Evolutionary conservation across 495 filamentous ascomycete genomes (phyloP).

Genomic region (Xylaria palmicola): DNA sequence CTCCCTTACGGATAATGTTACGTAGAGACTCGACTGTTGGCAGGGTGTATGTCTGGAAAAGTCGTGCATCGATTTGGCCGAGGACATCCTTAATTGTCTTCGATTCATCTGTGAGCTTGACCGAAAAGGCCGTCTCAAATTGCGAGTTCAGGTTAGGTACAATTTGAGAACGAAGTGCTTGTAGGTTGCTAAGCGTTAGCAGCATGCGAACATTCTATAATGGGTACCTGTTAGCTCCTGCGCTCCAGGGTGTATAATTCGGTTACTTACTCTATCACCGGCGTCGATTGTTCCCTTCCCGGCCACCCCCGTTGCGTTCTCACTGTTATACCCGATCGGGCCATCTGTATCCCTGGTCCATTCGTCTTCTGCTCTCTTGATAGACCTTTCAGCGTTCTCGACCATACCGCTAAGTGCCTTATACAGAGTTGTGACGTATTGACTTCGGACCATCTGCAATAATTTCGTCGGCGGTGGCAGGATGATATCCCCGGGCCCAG

Average conservation of each 20-base stretch:
- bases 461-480: conserved; percentile 79
- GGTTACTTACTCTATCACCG: conserved; percentile 62
- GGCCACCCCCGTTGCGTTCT: conserved; percentile 28
- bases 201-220: conserved; percentile 86
- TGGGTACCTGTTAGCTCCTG: conserved; percentile 17
- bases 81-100: conserved; percentile 89
- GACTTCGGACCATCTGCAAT: conserved; percentile 76
- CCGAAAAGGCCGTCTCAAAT: conserved; percentile 86
- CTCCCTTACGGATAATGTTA: conserved; percentile 65
- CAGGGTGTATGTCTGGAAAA: conserved; percentile 87
- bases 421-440: conserved; percentile 89
- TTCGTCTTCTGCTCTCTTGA: conserved; percentile 58
- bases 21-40: conserved; percentile 64
- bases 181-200: conserved; percentile 86
- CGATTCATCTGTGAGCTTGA: conserved; percentile 86
- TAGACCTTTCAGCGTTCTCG: conserved; percentile 80
- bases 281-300: conserved; percentile 62
- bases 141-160: conserved; percentile 80
- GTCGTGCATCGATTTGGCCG: conserved; percentile 78
- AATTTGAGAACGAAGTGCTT: conserved; percentile 69
- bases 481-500: conserved; percentile 69
- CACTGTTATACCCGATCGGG: conserved; percentile 17
- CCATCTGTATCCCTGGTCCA: conserved; percentile 52
- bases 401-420: conserved; percentile 92
- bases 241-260: background rate